Base-by-base conservation (phyloP, 1,284 basidiomycete genomes). In the Lignosus rhinocerotis region DNA sequence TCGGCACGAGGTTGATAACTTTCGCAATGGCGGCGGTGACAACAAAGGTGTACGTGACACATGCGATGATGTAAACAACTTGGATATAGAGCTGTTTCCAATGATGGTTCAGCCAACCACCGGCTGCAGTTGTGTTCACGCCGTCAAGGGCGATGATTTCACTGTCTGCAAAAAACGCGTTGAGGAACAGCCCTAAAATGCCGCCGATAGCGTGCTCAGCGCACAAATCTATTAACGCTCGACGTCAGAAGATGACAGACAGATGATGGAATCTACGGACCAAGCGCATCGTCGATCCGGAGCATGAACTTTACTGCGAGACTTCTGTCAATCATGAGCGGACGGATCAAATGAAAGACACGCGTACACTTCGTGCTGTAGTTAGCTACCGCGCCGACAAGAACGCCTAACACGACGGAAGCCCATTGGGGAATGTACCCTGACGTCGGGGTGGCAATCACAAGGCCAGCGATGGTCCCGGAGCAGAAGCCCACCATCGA, bases 171-270 rank as follows among this genome's bases (percentile, higher is more conserved):
- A 98, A 97, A 67, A 95, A 79, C 2, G 76, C 91, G 64, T 92
- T 94, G 67, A 85, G 74, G 43, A 98, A 70, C 38, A 93, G 81
- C 42, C 95, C 94, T 51, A 96, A 81, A 21, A 96, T 85, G 48
- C 96, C 96, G 4, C 93, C 93, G 17, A 98, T 76, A 43, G 91
- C 94, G 78, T 98, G 94, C 67, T 94, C 90, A n/a, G 92, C 89
- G 71, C 91, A 93, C 58, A 94, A 81, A 83, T 94, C 91, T 68
- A 43, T 9, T 19, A 11, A 50, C n/a, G 11, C 46, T 17, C 19
- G 3, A 31, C 16, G 44, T 21, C 36, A 7, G 41, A 14, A 9
- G 14, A 14, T 47, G 10, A 12, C 30, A 8, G n/a, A 6, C 5
- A 2, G 25, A n/a, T 12, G 10, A 32, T 31, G 30, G 25, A 2